Percentiles rank a stretch among this genome's conserved stretches.
These are phyloP conservation scores for Glycine soja DNA, from an alignment of 306 rosid species.

Conservation along the genomic window DNA sequence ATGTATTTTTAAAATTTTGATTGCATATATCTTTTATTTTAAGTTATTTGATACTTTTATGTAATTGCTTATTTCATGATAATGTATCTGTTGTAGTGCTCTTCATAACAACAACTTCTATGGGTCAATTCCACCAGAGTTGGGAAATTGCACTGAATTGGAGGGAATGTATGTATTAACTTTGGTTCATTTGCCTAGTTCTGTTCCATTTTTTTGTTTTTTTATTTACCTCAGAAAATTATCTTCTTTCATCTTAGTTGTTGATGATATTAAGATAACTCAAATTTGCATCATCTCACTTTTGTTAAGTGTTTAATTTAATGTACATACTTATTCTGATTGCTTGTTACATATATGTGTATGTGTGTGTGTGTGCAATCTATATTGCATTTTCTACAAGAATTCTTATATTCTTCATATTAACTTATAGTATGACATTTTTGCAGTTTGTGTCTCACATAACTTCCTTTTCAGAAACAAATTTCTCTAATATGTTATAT, in stretches of 20 bases:
- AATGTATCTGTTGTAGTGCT: conserved; percentile 64
- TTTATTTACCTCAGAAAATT: conserved; percentile 36
- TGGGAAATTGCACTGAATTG: conserved; percentile 91
- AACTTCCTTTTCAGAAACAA: conserved; percentile 18
- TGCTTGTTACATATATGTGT: neutral
- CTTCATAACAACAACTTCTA: conserved; percentile 84
- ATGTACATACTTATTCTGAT: conserved; percentile 26
- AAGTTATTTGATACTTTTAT: conserved; percentile 31
- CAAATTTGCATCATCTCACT: neutral
- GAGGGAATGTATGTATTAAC: conserved; percentile 72
- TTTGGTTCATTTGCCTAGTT: conserved; percentile 39
- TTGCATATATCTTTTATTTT: conserved; percentile 8
- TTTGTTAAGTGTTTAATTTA: conserved; percentile 10
- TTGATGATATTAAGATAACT: conserved; percentile 24
- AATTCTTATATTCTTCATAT: conserved; percentile 31
- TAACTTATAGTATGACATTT: conserved; percentile 16
- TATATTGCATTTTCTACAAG: conserved; percentile 18
- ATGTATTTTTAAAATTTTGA: conserved; percentile 53
- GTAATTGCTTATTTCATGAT: conserved; percentile 40
- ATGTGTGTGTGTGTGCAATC: neutral
- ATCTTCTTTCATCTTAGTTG: conserved; percentile 25
- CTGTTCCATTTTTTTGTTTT: conserved; percentile 14
- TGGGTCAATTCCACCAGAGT: conserved; percentile 86
- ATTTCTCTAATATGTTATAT: conserved; percentile 15
- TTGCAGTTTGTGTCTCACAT: conserved; percentile 16